phyloP scores from a whole-genome alignment of 2,329 filamentous ascomycete species.

The Fusarium staphyleae region DNA sequence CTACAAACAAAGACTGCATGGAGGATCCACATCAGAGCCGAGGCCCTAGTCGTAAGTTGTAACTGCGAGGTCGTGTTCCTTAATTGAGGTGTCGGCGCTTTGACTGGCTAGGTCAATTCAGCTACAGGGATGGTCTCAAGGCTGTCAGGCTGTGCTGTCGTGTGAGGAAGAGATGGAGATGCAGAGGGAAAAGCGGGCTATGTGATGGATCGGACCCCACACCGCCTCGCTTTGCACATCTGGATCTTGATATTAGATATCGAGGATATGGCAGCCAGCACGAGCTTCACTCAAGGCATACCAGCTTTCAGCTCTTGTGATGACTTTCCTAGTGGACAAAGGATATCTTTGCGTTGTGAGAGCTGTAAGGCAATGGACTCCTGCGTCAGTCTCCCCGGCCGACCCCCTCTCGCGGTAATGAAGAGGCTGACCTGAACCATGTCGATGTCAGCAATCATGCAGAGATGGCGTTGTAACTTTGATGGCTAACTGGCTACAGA shows the following conservation, averaged over 20 bases:
- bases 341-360: neutral
- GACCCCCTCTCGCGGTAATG: neutral
- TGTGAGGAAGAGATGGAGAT: neutral
- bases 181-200: neutral
- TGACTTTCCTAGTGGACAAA: neutral
- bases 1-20: too few species aligned
- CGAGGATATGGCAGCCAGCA: too few species aligned
- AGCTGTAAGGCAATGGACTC: neutral
- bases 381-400: too few species aligned
- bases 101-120: neutral
- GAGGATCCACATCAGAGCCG: too few species aligned
- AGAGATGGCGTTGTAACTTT: neutral
- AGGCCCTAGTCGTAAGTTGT: neutral
- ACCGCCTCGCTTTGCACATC: neutral
- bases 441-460: conserved; percentile 6
- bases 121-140: conserved; percentile 1
- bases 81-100: neutral
- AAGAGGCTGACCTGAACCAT: conserved; percentile 2
- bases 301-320: too few species aligned
- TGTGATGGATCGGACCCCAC: neutral
- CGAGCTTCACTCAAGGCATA: too few species aligned
- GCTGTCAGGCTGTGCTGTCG: conserved; percentile 26
- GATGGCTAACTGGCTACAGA: neutral
- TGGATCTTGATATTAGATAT: neutral
- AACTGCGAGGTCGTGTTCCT: neutral